A percentile compares a stretch with the other conserved stretches of the same genome.
These are phyloP conservation scores for Trichoderma endophyticum DNA, from an alignment of 2,329 filamentous ascomycete genomes.

Conservation along the genomic window DNA sequence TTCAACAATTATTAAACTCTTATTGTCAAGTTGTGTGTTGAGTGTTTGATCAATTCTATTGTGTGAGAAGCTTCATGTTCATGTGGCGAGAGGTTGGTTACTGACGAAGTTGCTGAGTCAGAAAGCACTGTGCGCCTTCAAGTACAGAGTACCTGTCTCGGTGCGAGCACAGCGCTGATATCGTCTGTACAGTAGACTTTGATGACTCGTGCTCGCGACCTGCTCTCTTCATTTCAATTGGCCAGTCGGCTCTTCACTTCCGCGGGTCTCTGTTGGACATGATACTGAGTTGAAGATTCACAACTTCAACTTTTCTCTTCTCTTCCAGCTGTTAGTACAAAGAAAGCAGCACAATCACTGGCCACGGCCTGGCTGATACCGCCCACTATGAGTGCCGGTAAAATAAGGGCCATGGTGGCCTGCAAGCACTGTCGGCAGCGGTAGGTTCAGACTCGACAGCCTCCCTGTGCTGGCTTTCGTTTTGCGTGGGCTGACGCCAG, in stretches of 20 bases:
- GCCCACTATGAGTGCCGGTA: not conserved
- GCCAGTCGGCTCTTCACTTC: not conserved
- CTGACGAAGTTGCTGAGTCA: not conserved
- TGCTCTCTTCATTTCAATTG: not conserved
- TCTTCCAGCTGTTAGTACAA: not conserved
- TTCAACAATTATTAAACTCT: not conserved
- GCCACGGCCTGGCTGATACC: not conserved
- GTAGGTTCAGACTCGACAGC: not conserved
- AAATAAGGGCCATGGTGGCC: slow-evolving; percentile 1
- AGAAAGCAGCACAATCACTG: too few relatives aligned
- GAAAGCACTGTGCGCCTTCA: not conserved
- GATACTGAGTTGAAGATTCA: not conserved
- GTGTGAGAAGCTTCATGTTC: not conserved
- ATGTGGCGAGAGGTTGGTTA: not conserved
- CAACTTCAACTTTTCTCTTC: not conserved
- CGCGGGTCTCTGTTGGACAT: not conserved
- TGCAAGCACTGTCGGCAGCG: slow-evolving; percentile 16
- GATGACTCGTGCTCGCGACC: not conserved
- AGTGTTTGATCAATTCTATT: not conserved
- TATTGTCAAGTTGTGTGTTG: not conserved
- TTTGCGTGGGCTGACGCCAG: not conserved
- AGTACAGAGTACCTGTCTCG: not conserved
- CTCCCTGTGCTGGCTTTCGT: not conserved
- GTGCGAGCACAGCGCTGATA: accelerated
- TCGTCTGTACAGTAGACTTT: not conserved